Base-by-base conservation (phyloP, 768 basidiomycete genomes). In the Tylopilus plumbeoviolaceoides region DNA sequence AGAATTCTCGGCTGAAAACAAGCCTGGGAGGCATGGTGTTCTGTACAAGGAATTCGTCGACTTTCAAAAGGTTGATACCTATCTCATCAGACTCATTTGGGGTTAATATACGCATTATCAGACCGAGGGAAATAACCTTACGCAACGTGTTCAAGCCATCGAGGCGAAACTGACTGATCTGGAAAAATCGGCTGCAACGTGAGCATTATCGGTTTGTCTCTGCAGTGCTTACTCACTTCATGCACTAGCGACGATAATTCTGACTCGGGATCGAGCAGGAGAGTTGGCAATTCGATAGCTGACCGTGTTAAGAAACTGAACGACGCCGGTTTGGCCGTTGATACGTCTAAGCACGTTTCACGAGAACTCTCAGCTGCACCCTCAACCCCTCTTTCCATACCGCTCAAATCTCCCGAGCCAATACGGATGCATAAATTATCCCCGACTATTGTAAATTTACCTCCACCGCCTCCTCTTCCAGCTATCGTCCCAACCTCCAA, bases 251-350 rank as follows among this genome's bases (percentile, higher is more conserved):
- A 53, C 30, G 48, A 50, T 23, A 50, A 40, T 33, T 11, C 56
- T 30, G 57, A 59, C 41, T 74, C 53, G 28, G 77, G 71, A 35
- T 67, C 76, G 15, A 72, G 74, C 39, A 69, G 59, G 48, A 76
- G 76, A 54, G 60, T 78, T 3, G 85, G 83, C n/a, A 82, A 76
- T 7, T 84, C 82, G 46, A 90, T 95, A 53, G 87, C 87, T 23
- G 91, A 92, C 72, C 81, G 93, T 46, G 78, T 93, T 71, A 82
- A 79, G 59, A 82, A 87, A 15, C 70, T 95, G 18, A 79, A 85
- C 63, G 82, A 81, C 54, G 84, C 80, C 44, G 93, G 93, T 1
- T 69, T 94, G 63, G 73, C 77, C 11, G 76, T 84, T 17, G 75
- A 77, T 25, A 72, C 77, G 15, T 69, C 78, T 12, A 88, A 87